These are phyloP conservation scores for Cladosporium oxysporum DNA, from an alignment of 2,329 filamentous ascomycete species.

Conservation along the genomic window DNA sequence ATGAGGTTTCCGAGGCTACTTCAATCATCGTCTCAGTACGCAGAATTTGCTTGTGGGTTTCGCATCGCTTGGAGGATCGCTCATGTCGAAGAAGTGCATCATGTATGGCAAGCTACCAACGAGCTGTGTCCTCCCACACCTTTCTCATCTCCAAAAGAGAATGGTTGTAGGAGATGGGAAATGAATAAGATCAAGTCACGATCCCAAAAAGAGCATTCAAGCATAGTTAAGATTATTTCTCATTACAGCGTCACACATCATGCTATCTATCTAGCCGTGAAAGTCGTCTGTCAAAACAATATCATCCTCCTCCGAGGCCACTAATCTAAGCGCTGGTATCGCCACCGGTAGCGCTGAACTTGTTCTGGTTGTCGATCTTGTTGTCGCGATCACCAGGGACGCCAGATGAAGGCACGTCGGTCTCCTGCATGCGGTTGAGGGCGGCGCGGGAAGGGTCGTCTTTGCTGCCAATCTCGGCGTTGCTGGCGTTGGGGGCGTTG, in stretches of 20 bases:
- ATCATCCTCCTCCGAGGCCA: not conserved
- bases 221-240: not conserved
- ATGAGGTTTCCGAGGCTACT: not conserved
- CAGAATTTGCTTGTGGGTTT: not conserved
- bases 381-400: slow-evolving; percentile 14
- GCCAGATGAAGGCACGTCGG: slow-evolving; percentile 15
- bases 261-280: not conserved
- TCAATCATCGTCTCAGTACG: not conserved
- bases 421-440: slow-evolving; percentile 37
- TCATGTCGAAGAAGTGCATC: not conserved
- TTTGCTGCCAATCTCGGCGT: slow-evolving; percentile 53
- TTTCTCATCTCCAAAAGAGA: too few relatives aligned
- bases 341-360: slow-evolving; percentile 16
- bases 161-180: too few relatives aligned
- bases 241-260: slow-evolving; percentile 11
- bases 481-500: slow-evolving; percentile 50
- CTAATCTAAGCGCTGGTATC: slow-evolving; percentile 5
- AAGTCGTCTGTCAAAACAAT: not conserved
- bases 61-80: not conserved
- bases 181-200: too few relatives aligned
- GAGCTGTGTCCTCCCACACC: not conserved
- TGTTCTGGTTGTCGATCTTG: slow-evolving; percentile 17
- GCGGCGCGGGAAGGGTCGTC: slow-evolving; percentile 58
- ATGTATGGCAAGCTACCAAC: not conserved
- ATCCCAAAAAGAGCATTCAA: not conserved